A percentile compares a stretch with the other conserved stretches of the same genome.
phyloP scores from a whole-genome alignment of 305 asterid genomes.

The Fraxinus xanthoxyloides region DNA sequence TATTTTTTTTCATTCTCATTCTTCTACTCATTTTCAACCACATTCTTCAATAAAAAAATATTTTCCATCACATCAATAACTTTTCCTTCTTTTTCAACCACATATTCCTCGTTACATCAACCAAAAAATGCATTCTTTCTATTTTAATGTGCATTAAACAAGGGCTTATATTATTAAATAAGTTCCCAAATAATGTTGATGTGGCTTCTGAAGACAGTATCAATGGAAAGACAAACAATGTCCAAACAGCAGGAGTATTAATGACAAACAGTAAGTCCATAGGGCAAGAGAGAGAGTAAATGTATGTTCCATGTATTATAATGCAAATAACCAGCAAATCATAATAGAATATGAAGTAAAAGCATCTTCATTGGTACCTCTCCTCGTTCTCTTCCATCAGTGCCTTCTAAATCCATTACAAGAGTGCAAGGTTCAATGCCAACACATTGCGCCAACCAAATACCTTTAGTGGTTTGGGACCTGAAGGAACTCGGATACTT shows the following conservation, averaged over 20 bases:
- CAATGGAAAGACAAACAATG: background rate
- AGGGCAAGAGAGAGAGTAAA: background rate
- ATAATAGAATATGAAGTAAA: conserved; percentile 12
- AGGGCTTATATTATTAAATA: conserved; percentile 15
- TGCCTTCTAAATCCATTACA: conserved; percentile 98
- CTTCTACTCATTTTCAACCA: no score
- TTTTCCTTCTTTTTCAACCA: no score
- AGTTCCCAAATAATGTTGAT: conserved; percentile 14
- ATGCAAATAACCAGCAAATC: conserved; percentile 15
- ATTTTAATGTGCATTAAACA: no score
- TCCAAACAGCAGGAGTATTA: background rate
- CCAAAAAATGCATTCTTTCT: no score
- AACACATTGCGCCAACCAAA: conserved; percentile 90
- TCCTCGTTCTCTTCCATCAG: conserved; percentile 99
- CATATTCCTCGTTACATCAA: no score
- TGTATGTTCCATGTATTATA: background rate
- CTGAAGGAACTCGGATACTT: conserved; percentile 34
- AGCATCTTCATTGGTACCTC: conserved; percentile 56
- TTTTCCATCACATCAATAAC: no score
- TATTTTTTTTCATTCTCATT: no score
- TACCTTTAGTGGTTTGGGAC: conserved; percentile 95
- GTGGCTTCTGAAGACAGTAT: conserved; percentile 8
- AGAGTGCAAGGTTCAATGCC: conserved; percentile 93
- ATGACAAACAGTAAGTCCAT: background rate
- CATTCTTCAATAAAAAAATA: no score